Evolutionary conservation across 768 basidiomycete species (phyloP), one percentile per base, ranked within the genome.

Genomic region (Tricholoma sp.): DNA sequence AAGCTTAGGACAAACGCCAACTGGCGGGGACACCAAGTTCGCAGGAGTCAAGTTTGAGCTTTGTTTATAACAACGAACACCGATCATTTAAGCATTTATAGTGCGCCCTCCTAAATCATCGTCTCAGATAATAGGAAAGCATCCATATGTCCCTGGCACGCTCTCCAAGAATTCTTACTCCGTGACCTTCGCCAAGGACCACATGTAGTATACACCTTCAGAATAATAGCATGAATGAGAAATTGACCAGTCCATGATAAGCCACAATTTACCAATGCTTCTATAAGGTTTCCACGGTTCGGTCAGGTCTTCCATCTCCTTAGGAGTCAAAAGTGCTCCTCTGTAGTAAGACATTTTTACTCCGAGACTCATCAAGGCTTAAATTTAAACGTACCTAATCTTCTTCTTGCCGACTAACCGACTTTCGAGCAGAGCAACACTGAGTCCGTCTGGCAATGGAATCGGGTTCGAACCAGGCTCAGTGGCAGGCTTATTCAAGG

Each of bases 141-240:
- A n/a, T n/a, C n/a, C n/a, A n/a, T n/a, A n/a, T n/a, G n/a, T n/a
- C n/a, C n/a, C n/a, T n/a, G n/a, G n/a, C n/a, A n/a, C n/a, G n/a
- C 18, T 41, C 49, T 52, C 19, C 34, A 54, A 10, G 24, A 51
- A 34, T 31, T 35, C 4, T 50, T 39, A 54, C 21, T 54, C 50
- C 51, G 60, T 52, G 27, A 66, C 70, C 57, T 84, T 82, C 8
- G 84, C 82, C 55, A 91, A 74, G 2, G 87, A 81, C 91, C 91
- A 94, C 89, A 92, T 93, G 71, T 90, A 92, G 70, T 88, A 92
- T 21, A 90, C 87, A 52, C 81, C 87, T 88, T 61, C 24, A n/a
- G 19, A 41, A 10, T 19, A 34, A 16, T n/a, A n/a, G n/a, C n/a
- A n/a, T n/a, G 22, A 50, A 19, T 54, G 19, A 59, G 47, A 10